Evolutionary conservation across 306 rosid genomes (phyloP), one percentile per base, ranked within the genome.

Genomic region (Cucurbita argyrosperma): DNA sequence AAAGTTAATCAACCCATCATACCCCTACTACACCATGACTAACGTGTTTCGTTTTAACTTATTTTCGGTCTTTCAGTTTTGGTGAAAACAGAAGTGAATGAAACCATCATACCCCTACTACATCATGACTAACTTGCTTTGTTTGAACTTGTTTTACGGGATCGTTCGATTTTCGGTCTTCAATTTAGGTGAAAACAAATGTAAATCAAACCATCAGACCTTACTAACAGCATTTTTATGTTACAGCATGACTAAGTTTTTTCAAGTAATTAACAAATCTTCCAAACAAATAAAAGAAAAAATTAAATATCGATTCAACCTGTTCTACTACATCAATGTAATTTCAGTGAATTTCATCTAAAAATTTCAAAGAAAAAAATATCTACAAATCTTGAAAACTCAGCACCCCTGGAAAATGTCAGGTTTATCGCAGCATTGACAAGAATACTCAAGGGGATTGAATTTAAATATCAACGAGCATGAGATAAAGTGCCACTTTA

Each of bases 331-430:
- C 72, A 46, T 23, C 74, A 26, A 4, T 47, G 43, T 47, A 68
- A 23, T 7, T 69, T 23, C 18, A 49, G 30, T 26, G 26, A 46
- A 14, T 69, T 69, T 15, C 18, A 47, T 49, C 43, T 69, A 26
- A 69, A 38, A 49, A 69, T 69, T 43, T 23, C 23, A 45, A 45
- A 45, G 10, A 45, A 23, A 7, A 9, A 12, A 6, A 23, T 69
- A 69, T 69, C 74, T 69, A 69, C 74, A 69, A 30, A 69, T 47
- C 43, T 68, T 47, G 45, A 69, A 69, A 69, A 13, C 54, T 66
- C 54, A 49, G 58, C 58, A 47, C 58, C 14, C 58, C 72, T 67
- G 72, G 6, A 6, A 42, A 67, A 23, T 49, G 14, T 26, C 74
- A 69, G 74, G 74, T 69, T 16, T 23, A 46, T 69, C 58, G 49